Base-by-base conservation (phyloP, 2,329 filamentous ascomycete genomes). In the Xylaria sp. region DNA sequence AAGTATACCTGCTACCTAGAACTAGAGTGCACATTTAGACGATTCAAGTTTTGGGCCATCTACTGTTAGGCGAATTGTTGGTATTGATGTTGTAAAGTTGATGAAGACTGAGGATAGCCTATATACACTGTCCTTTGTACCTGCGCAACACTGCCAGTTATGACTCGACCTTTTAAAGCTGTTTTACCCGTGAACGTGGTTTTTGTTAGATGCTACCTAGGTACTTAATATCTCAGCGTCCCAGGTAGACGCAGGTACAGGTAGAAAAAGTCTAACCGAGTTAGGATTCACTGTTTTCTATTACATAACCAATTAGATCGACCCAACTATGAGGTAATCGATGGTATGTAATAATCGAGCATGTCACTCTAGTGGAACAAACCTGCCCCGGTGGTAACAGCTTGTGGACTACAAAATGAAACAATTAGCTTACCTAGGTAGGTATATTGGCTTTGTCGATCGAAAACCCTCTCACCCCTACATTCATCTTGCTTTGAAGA, bases 1-100 rank as follows among this genome's bases (percentile, higher is more conserved):
- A 28, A 6, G 28, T 28, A 44, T 62, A 69, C 57, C 65, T 46
- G 62, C 50, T 69, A 56, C 65, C 34, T 69, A 56, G 66, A 65
- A 13, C 46, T 69, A 69, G 62, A 69, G 41, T 54, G 23, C 65
- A 13, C 28, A 34, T 50, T 58, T 63, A 55, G 52, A 55, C 18
- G 63, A 51, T 46, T 25, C 23, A 65, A 46, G 9, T 5, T 51
- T 34, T 32, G 18, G 52, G 52, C 18, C 10, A n/a, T 48, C n/a
- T 48, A 18, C 44, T 48, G 8, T 9, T 7, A 48, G 44, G 23
- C 23, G 23, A 25, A 3, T 25, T 25, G 23, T 25, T 12, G 44
- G 44, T 20, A 48, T 48, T n/a, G 18, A 48, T 48, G 18, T 48
- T 48, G 44, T 25, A 25, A 25, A 25, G 23, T 1, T 25, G 23